Evolutionary conservation across 805 yeast species (phyloP), one percentile per base, ranked within the genome.

Genomic region (Pichia paraexigua): DNA sequence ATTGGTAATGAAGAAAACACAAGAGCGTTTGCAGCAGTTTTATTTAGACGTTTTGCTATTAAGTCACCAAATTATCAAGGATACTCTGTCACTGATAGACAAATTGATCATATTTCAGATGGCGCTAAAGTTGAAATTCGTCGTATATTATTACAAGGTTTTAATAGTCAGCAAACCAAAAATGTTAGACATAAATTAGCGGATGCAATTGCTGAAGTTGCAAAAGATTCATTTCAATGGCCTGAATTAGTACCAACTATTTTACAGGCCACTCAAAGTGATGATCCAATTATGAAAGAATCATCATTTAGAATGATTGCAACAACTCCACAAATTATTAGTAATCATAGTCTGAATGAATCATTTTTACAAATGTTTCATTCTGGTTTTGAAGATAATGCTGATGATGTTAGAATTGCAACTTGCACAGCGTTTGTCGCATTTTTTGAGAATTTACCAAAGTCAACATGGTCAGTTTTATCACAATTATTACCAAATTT

Each of bases 371-470:
- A 90, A 15, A 74, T 91, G 40, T 90, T 91, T 65, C 82, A 80
- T 59, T 63, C 78, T 2, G 98, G 96, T 1, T 92, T 94, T 64
- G 83, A 78, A 22, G 98, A 94, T 66, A 62, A 71, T 2, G 74
- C 76, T 60, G 97, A 89, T 67, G 83, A 82, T 50, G 98, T 94
- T 32, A 81, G 95, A 63, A 87, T 94, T 54, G 85, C 96, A 20
- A 87, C 97, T 3, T 89, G 94, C 56, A 81, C 88, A 20, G 97
- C 99, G 0, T 94, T 89, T 72, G 92, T 90, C 37, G 86, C 95
- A 2, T 87, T 87, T 60, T 94, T 94, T 71, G 83, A 85, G 60
- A 81, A 80, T 49, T 71, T 89, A 52, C 95, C 96, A 46, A 87
- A 86, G 67, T 72, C 78, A 39, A 73, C 79, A 46, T 91, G 98